phyloP scores from a whole-genome alignment of 75 land plant genomes.

The Pinus albicaulis region DNA sequence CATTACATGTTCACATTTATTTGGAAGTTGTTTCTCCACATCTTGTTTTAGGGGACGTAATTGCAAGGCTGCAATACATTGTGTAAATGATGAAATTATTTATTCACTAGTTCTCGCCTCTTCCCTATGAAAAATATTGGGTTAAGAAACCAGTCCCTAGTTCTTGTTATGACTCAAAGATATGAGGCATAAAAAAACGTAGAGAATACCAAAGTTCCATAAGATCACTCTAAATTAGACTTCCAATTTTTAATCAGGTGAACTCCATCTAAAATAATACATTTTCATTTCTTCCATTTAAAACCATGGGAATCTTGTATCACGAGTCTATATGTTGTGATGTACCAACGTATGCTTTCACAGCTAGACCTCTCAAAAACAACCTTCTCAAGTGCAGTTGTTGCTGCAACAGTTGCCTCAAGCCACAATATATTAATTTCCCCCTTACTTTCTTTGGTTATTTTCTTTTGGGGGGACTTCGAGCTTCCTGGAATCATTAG shows the following conservation, averaged over 20 bases:
- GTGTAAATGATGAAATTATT: conserved; percentile 92
- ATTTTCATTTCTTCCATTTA: conserved; percentile 98
- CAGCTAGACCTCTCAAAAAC: no score
- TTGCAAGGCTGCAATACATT: conserved; percentile 97
- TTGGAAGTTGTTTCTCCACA: conserved; percentile 98
- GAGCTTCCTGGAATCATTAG: no score
- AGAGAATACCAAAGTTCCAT: conserved; percentile 99
- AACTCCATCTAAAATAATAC: conserved; percentile 94
- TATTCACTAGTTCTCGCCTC: conserved; percentile 91
- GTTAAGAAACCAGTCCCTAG: conserved; percentile 99
- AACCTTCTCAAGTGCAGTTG: no score
- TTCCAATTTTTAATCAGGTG: conserved; percentile 99
- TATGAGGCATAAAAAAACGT: conserved; percentile 99
- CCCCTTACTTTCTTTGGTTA: no score
- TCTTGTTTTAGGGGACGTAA: conserved; percentile 91
- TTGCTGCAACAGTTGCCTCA: no score
- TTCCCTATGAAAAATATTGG: conserved; percentile 97
- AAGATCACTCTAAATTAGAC: conserved; percentile 96
- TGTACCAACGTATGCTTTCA: conserved; percentile 26
- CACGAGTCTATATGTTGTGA: conserved; percentile 95
- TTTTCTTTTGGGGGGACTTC: no score
- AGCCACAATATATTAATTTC: no score
- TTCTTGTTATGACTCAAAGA: conserved; percentile 97
- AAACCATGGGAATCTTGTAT: conserved; percentile 98
- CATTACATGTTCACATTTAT: conserved; percentile 90